Evolutionary conservation across 352 stramenopile genomes (phyloP).

Genomic region (Globisporangium paroecandrum): DNA sequence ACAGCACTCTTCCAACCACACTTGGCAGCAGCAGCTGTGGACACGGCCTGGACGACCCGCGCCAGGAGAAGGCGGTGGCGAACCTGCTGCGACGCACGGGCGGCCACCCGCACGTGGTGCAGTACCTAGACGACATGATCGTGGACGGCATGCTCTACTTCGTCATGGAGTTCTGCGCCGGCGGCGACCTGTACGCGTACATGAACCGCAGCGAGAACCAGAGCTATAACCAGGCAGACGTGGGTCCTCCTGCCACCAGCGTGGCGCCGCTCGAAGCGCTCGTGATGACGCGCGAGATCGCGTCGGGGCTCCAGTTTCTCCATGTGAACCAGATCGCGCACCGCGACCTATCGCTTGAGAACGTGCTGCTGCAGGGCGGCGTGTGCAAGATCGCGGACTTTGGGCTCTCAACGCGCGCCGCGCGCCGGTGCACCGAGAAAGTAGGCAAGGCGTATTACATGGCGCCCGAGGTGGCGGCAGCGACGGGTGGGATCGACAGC

Average conservation of each 20-base stretch:
- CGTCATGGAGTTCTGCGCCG: constrained; percentile 40
- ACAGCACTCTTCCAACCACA: background rate
- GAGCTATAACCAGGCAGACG: background rate
- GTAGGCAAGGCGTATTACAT: constrained; percentile 63
- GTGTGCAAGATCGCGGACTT: constrained; percentile 49
- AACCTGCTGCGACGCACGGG: constrained; percentile 30
- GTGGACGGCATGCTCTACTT: constrained; percentile 40
- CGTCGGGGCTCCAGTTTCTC: constrained; percentile 35
- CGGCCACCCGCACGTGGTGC: constrained; percentile 43
- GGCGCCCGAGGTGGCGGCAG: constrained; percentile 39
- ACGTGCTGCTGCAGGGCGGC: constrained; percentile 33
- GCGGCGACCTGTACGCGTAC: constrained; percentile 33
- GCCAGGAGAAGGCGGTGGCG: constrained; percentile 38
- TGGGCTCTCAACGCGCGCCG: constrained; percentile 36
- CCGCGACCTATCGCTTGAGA: constrained; percentile 42
- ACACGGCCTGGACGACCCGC: constrained; percentile 26
- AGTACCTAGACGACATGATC: constrained; percentile 45
- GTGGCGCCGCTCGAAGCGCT: constrained; percentile 40
- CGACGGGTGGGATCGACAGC: background rate
- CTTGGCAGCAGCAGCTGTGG: constrained; percentile 12
- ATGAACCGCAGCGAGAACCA: constrained; percentile 19
- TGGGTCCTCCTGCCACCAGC: background rate
- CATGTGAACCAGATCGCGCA: constrained; percentile 39
- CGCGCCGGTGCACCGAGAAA: constrained; percentile 20
- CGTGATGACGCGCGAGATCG: constrained; percentile 22